phyloP scores from a whole-genome alignment of 163 green algal genomes.

The Picocystis sp. region DNA sequence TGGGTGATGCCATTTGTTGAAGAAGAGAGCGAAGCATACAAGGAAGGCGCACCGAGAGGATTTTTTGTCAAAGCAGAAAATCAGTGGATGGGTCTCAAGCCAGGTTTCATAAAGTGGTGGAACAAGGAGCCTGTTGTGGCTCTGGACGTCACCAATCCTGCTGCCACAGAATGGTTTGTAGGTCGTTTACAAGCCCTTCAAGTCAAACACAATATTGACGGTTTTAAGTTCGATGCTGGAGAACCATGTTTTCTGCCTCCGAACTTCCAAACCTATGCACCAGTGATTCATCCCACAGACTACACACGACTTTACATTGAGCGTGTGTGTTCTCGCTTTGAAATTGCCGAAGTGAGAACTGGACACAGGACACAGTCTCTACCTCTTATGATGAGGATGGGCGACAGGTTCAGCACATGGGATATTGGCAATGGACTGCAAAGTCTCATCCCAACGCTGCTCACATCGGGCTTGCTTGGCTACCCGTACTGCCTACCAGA shows the following conservation, averaged over 20 bases:
- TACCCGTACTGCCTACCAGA: conserved; percentile 51
- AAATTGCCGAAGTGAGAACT: conserved; percentile 22
- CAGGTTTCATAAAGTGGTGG: conserved; percentile 42
- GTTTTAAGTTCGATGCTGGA: conserved; percentile 51
- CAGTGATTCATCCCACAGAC: conserved; percentile 26
- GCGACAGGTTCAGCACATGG: conserved; percentile 41
- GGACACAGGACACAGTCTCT: conserved; percentile 28
- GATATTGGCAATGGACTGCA: conserved; percentile 33
- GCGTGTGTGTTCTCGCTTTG: conserved; percentile 20
- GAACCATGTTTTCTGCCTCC: conserved; percentile 47
- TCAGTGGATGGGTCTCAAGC: conserved; percentile 16
- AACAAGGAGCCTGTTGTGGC: conserved; percentile 29
- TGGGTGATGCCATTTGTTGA: conserved; percentile 48
- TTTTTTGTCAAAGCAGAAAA: conserved; percentile 27
- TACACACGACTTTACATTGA: conserved; percentile 39
- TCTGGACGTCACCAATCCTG: conserved; percentile 43
- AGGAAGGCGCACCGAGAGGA: conserved; percentile 26
- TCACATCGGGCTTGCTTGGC: conserved; percentile 37
- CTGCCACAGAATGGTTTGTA: conserved; percentile 40
- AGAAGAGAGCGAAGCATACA: conserved; percentile 29
- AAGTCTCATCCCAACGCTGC: conserved; percentile 38
- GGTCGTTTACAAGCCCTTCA: conserved; percentile 26
- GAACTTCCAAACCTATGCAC: conserved; percentile 18
- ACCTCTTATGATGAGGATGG: conserved; percentile 35
- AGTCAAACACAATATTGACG: conserved; percentile 27